Evolutionary conservation across 495 filamentous ascomycete genomes (phyloP).

Genomic region (Apodospora peruviana): DNA sequence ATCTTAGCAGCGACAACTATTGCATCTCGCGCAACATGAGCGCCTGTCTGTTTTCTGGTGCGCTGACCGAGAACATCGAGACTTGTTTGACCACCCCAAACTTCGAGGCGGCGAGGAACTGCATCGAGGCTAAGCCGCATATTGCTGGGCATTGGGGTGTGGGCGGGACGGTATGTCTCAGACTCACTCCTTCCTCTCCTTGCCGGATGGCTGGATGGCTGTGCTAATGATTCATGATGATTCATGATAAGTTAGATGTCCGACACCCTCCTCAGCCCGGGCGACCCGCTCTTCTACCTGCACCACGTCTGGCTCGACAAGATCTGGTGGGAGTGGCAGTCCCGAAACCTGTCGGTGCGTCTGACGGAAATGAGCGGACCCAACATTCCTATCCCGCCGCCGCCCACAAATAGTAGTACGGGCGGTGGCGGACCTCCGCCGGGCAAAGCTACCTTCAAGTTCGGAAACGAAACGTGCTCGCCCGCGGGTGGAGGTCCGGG

Average conservation of each 20-base stretch:
- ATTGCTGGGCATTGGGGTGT: slow-evolving; percentile 35
- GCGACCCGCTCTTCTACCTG: slow-evolving; percentile 47
- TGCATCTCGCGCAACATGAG: slow-evolving; percentile 31
- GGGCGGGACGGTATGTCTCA: slow-evolving; percentile 19
- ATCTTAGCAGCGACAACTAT: slow-evolving; percentile 18
- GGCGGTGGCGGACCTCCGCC: neutral
- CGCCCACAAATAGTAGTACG: neutral
- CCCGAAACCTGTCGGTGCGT: slow-evolving; percentile 20
- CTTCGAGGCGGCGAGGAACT: slow-evolving; percentile 29
- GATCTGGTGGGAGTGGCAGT: slow-evolving; percentile 48
- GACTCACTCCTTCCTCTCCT: neutral
- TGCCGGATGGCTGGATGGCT: neutral
- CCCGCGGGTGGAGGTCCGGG: too few relatives aligned
- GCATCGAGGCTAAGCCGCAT: slow-evolving; percentile 35
- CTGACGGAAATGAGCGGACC: slow-evolving; percentile 24
- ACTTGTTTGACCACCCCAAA: slow-evolving; percentile 21
- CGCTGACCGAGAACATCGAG: slow-evolving; percentile 18
- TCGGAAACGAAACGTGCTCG: neutral
- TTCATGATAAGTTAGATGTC: slow-evolving; percentile 18
- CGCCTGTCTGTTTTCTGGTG: slow-evolving; percentile 16
- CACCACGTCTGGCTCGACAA: slow-evolving; percentile 49
- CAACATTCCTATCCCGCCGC: slow-evolving; percentile 11
- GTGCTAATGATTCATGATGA: neutral
- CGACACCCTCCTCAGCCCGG: slow-evolving; percentile 21
- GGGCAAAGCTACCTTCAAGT: neutral